Percentiles rank a stretch among this genome's conserved stretches.
phyloP scores from a whole-genome alignment of 2,329 filamentous ascomycete genomes.

The Gyromitra esculenta region DNA sequence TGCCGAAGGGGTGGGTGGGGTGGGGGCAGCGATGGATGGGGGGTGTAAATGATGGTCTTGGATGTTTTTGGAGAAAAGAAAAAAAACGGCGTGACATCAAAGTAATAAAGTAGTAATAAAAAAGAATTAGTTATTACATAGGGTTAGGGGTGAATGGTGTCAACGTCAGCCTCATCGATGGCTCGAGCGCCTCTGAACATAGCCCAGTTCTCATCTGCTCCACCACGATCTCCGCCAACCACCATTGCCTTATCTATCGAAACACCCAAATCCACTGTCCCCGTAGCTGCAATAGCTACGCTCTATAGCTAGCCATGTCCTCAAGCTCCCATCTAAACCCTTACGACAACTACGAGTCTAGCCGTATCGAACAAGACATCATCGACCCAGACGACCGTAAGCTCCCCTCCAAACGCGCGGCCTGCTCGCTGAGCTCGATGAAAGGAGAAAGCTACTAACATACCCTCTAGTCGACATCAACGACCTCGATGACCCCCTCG shows the following conservation, averaged over 20 bases:
- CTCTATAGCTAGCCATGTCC: constrained; percentile 36
- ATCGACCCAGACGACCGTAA: constrained; percentile 83
- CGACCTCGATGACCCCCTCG: constrained; percentile 89
- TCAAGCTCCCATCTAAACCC: constrained; percentile 46
- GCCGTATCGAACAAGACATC: constrained; percentile 70
- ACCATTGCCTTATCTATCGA: background rate
- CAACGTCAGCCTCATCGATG: constrained; percentile 41
- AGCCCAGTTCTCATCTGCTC: constrained; percentile 2
- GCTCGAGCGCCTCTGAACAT: constrained; percentile 3
- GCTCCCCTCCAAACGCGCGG: constrained; percentile 54
- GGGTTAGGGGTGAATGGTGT: constrained; percentile 32
- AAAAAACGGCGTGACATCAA: background rate
- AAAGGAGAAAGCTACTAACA: constrained; percentile 13
- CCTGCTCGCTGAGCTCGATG: background rate
- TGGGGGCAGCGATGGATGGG: background rate
- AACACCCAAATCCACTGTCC: background rate
- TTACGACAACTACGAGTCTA: constrained; percentile 51
- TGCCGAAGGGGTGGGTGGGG: background rate
- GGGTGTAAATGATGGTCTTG: background rate
- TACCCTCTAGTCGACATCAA: constrained; percentile 77
- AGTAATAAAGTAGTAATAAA: background rate
- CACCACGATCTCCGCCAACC: background rate
- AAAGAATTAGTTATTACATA: background rate
- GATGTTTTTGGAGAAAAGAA: background rate
- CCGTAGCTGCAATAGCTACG: constrained; percentile 1